A percentile compares a stretch with the other conserved stretches of the same genome.
phyloP scores from a whole-genome alignment of 176 grass and related monocot genomes.

The Rhynchospora tenuis region DNA sequence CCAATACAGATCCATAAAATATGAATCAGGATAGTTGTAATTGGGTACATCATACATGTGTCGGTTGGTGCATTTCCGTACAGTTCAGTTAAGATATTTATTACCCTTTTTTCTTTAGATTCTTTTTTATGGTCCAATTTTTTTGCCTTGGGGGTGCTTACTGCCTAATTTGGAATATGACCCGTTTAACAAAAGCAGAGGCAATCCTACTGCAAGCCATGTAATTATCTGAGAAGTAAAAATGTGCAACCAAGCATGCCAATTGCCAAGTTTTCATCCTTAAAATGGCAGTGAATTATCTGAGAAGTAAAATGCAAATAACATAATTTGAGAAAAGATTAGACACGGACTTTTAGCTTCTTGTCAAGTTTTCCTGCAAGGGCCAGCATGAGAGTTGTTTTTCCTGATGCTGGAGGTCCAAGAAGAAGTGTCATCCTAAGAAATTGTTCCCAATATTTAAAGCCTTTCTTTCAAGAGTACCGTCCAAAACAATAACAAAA shows the following conservation, averaged over 20 bases:
- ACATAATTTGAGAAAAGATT: background rate
- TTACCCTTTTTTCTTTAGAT: background rate
- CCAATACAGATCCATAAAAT: background rate
- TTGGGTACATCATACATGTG: background rate
- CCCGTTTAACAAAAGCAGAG: background rate
- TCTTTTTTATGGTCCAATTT: background rate
- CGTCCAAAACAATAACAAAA: background rate
- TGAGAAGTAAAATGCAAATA: background rate
- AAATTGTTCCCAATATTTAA: background rate
- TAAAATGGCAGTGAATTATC: background rate
- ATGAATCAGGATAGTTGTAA: background rate
- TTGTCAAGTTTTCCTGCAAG: conserved; percentile 73
- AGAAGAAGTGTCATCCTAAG: conserved; percentile 94
- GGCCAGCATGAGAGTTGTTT: conserved; percentile 74
- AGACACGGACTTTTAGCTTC: conserved; percentile 44
- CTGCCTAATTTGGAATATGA: background rate
- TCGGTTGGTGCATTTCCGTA: background rate
- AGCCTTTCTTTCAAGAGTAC: background rate
- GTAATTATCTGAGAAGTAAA: background rate
- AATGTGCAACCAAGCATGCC: background rate
- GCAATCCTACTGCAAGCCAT: background rate
- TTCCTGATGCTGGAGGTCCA: conserved; percentile 84
- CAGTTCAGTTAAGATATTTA: background rate
- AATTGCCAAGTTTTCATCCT: background rate
- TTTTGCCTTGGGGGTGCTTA: background rate